Base-by-base conservation (phyloP, 2,329 filamentous ascomycete genomes). In the Talaromyces sp. region DNA sequence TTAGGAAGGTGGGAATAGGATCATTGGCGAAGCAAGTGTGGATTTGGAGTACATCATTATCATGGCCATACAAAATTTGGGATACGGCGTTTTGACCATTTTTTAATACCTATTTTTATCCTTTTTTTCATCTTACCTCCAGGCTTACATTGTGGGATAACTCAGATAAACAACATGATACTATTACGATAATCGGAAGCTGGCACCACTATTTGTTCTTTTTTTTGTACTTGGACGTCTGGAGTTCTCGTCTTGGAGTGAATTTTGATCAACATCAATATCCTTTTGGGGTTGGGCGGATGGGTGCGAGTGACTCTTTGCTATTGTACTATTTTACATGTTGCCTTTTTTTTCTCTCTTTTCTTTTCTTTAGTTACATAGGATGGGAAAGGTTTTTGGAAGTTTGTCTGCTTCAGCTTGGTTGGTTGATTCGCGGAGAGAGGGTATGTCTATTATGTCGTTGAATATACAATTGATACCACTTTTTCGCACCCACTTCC, bases 311-410 rank as follows among this genome's bases (percentile, higher is more conserved):
- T 56, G 52, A 24, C 19, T 22, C 24, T 39, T 24, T 56, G 33
- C 33, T 33, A 9, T 39, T 56, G 52, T 56, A 56, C 14, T 56
- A 39, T 56, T 10, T 24, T 39, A 39, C 27, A 1, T 39, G n/a
- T 4, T 7, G 6, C 14, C 33, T n/a, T n/a, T 16, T 19, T 31
- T n/a, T 24, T 7, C n/a, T 37, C 31, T 66, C 62, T 71, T 68
- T 67, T 69, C 60, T 67, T 69, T 71, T 68, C 72, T 71, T 68
- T 69, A 67, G 70, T 70, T 39, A 62, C 22, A 41, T 62, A 31
- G 33, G 47, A 43, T 37, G 52, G 33, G n/a, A 19, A 56, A 14
- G 33, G n/a, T 22, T 56, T 37, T 24, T 24, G 33, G 14, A 39
- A 56, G 33, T 39, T 39, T 56, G n/a, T 39, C 52, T 39, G n/a